Base-by-base conservation (phyloP, 441 rosid species). In the Sinapis alba region DNA sequence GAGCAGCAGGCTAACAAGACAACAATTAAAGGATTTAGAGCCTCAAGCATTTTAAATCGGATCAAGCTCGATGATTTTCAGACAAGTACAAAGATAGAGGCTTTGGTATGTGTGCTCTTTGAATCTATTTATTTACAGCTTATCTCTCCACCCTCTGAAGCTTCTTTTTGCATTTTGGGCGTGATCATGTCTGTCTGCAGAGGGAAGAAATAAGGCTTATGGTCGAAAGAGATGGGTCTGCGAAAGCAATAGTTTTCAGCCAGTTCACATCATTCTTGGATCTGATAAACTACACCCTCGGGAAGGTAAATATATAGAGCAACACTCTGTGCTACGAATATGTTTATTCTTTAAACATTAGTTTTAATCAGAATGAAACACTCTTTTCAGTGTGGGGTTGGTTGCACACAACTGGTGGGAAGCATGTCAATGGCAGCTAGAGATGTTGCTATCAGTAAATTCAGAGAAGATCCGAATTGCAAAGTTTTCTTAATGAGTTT, bases 1-100 rank as follows among this genome's bases (percentile, higher is more conserved):
- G 90, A 86, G 79, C 80, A 80, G 75, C 84, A 74, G 84, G 71
- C 84, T 56, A 75, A 76, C 73, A 88, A 83, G 84, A 77, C 95
- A 64, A 86, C 86, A 36, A 45, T 89, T 77, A 90, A 89, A 84
- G 96, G 97, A 23, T 90, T 86, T 73, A 91, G 80, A 80, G 79
- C 97, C 72, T 79, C 97, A 18, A 93, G 98, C 84, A 93, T 96
- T 81, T 75, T 96, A 51, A 96, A 91, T 79, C 90, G 99, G 65
- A 84, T 96, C 72, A 84, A 84, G 68, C 82, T 96, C 32, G 81
- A 86, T 45, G 88, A 91, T 62, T 96, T 96, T 79, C 97, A 93
- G 86, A 88, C 98, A n/a, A 96, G 99, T 86, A 96, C 99, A 63
- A 96, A 96, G 84, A 93, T 96, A 68, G 99, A 96, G 80, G 99